Percentiles rank a stretch among this genome's conserved stretches.
Evolutionary conservation across 352 stramenopile genomes (phyloP).

Genomic region (Peronospora belbahrii): DNA sequence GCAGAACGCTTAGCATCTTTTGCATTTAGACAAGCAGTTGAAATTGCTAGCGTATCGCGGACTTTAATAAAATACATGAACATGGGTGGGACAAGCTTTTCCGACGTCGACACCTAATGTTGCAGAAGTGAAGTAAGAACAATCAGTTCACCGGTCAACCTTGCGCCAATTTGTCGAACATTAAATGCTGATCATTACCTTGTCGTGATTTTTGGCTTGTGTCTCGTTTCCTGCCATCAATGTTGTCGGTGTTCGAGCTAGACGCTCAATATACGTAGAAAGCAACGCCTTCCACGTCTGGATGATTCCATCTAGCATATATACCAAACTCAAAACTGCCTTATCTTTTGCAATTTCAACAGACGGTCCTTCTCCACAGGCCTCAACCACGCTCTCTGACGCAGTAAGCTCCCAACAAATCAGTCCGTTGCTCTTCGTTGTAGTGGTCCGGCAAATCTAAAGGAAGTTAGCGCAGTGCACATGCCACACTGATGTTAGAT

Average conservation of each 20-base stretch:
- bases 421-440: conserved; percentile 3
- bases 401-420: conserved; percentile 31
- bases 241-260: conserved; percentile 35
- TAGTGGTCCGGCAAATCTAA: conserved; percentile 24
- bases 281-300: conserved; percentile 43
- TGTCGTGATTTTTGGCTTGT: conserved; percentile 31
- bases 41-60: conserved; percentile 34
- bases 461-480: not conserved
- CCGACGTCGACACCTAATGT: conserved; percentile 19
- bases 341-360: conserved; percentile 29
- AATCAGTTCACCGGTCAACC: not conserved
- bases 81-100: conserved; percentile 31
- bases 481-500: conserved; percentile 1
- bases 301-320: conserved; percentile 35
- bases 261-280: conserved; percentile 37
- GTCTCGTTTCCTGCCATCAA: conserved; percentile 71
- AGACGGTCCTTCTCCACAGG: conserved; percentile 19
- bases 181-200: conserved; percentile 8
- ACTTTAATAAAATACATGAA: conserved; percentile 58
- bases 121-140: not conserved
- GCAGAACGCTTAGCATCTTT: conserved; percentile 72
- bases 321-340: conserved; percentile 24
- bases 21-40: conserved; percentile 47
- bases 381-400: conserved; percentile 29
- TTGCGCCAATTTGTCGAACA: not conserved